These are phyloP conservation scores for Deinandra increscens DNA, from an alignment of 129 eudicot species.

Conservation along the genomic window DNA sequence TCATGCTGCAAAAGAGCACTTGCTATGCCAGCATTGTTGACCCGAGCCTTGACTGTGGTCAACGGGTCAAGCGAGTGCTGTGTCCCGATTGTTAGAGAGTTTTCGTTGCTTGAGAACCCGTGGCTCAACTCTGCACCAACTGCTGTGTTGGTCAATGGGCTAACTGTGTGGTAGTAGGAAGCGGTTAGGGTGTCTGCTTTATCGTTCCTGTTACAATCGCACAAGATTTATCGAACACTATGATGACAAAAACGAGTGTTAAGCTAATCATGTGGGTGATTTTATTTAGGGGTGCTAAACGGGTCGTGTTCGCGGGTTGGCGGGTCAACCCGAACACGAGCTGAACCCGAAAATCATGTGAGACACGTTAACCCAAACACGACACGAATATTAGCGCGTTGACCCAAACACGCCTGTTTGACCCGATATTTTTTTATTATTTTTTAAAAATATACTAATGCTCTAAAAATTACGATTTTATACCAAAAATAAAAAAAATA, in stretches of 20 bases:
- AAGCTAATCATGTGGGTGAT: not conserved
- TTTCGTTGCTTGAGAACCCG: conserved; percentile 78
- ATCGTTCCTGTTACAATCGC: conserved; percentile 52
- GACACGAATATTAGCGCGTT: too few relatives aligned
- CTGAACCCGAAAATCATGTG: too few relatives aligned
- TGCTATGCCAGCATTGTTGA: conserved; percentile 72
- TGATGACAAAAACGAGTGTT: not conserved
- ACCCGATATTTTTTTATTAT: too few relatives aligned
- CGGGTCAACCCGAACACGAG: too few relatives aligned
- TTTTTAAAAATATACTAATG: too few relatives aligned
- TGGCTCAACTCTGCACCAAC: conserved; percentile 90
- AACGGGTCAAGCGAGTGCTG: conserved; percentile 72
- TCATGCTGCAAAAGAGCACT: conserved; percentile 86
- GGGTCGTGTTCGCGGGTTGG: too few relatives aligned
- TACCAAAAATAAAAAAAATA: too few relatives aligned
- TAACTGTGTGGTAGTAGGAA: conserved; percentile 76
- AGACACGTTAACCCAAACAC: too few relatives aligned
- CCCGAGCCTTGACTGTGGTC: conserved; percentile 72
- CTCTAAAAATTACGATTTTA: too few relatives aligned
- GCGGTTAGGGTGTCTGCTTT: conserved; percentile 66
- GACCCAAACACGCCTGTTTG: too few relatives aligned
- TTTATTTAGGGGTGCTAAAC: too few relatives aligned
- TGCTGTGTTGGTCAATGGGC: conserved; percentile 78
- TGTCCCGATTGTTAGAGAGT: conserved; percentile 68
- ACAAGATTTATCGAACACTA: not conserved